phyloP scores from a whole-genome alignment of 371 early-diverging fungal species.

The Sporodiniella umbellata region DNA sequence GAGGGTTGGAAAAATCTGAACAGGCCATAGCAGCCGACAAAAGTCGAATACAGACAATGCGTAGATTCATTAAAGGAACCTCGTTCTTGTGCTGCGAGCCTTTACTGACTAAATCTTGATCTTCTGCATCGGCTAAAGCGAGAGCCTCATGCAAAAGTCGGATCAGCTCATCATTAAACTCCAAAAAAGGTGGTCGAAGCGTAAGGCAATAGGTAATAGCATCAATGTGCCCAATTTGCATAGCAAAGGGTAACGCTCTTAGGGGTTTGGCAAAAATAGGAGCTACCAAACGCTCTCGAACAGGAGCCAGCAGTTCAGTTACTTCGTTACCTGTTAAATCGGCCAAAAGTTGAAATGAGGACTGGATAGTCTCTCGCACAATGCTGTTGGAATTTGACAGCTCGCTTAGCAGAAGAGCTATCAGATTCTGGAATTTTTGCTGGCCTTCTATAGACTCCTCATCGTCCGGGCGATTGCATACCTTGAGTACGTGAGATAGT shows the following conservation, averaged over 20 bases:
- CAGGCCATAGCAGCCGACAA: constrained; percentile 91
- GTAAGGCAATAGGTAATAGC: constrained; percentile 95
- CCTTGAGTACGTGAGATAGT: constrained; percentile 72
- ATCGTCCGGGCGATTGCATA: constrained; percentile 75
- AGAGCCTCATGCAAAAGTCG: constrained; percentile 90
- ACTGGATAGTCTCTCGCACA: constrained; percentile 89
- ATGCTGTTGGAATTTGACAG: constrained; percentile 87
- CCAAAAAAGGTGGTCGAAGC: constrained; percentile 86
- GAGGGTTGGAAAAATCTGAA: constrained; percentile 72
- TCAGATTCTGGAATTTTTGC: constrained; percentile 64
- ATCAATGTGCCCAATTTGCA: constrained; percentile 98
- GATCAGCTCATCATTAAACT: constrained; percentile 90
- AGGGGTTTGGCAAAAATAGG: constrained; percentile 97
- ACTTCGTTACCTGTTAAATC: constrained; percentile 75
- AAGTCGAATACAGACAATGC: constrained; percentile 94
- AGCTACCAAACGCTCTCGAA: constrained; percentile 80
- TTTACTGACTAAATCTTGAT: constrained; percentile 88
- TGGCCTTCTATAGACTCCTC: constrained; percentile 55
- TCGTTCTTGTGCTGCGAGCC: constrained; percentile 81
- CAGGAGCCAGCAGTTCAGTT: constrained; percentile 83
- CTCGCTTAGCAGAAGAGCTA: constrained; percentile 86
- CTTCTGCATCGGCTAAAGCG: constrained; percentile 96
- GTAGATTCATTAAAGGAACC: constrained; percentile 77
- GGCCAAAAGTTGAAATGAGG: constrained; percentile 78
- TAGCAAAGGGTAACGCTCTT: constrained; percentile 91